Percentiles rank a stretch among this genome's conserved stretches.
phyloP scores from a whole-genome alignment of 2,329 filamentous ascomycete genomes.

The Penicillium thymicola region DNA sequence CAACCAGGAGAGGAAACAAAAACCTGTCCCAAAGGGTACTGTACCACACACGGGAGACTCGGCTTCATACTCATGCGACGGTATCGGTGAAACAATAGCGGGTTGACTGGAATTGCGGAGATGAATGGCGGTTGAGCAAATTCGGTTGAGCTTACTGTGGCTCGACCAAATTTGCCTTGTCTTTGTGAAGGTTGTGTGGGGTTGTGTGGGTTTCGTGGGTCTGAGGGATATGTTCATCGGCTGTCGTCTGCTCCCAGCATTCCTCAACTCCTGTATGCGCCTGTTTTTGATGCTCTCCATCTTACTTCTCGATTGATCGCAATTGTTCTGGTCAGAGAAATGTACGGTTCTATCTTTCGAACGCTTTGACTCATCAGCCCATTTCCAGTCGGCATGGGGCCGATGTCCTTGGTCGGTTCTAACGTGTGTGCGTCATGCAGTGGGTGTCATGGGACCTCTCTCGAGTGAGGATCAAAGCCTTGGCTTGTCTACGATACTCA shows the following conservation, averaged over 20 bases:
- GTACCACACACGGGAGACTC: slow-evolving; percentile 71
- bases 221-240: slow-evolving; percentile 16
- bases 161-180: slow-evolving; percentile 10
- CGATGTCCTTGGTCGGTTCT: slow-evolving; percentile 4
- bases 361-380: slow-evolving; percentile 9
- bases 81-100: slow-evolving; percentile 12
- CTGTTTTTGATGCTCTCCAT: background rate
- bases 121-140: slow-evolving; percentile 14
- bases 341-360: slow-evolving; percentile 2
- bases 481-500: slow-evolving; percentile 68
- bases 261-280: slow-evolving; percentile 17
- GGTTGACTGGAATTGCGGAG: slow-evolving; percentile 28
- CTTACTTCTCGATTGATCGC: slow-evolving; percentile 1
- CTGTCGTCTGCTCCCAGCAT: slow-evolving; percentile 6
- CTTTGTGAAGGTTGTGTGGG: slow-evolving; percentile 12
- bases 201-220: slow-evolving; percentile 2
- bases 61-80: slow-evolving; percentile 13
- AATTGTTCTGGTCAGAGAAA: slow-evolving; percentile 10
- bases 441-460: slow-evolving; percentile 69
- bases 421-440: slow-evolving; percentile 25
- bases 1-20: slow-evolving; percentile 77
- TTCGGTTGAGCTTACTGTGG: slow-evolving; percentile 9
- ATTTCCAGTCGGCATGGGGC: background rate
- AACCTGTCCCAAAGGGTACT: slow-evolving; percentile 87
- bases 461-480: slow-evolving; percentile 91